Evolutionary conservation across 371 early-diverging fungal genomes (phyloP).

Genomic region (Capillidium heterosporum): DNA sequence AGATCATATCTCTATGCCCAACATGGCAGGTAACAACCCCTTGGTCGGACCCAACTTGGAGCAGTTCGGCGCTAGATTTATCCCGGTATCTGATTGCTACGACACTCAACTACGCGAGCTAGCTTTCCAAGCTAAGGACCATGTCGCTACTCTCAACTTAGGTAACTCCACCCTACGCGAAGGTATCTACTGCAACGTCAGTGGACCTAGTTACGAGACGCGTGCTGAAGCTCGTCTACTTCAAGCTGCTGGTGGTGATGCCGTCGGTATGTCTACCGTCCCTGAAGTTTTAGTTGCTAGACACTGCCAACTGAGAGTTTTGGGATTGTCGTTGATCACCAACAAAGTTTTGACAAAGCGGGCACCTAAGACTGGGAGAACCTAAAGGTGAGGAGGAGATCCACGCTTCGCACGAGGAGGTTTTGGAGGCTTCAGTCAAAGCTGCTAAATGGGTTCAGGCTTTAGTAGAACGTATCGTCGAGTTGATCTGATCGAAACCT

Average conservation of each 20-base stretch:
- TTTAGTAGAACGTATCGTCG: slow-evolving; percentile 42
- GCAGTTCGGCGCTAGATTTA: slow-evolving; percentile 82
- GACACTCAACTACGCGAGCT: slow-evolving; percentile 57
- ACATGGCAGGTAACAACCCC: slow-evolving; percentile 60
- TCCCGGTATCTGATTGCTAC: slow-evolving; percentile 78
- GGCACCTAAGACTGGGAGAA: slow-evolving; percentile 34
- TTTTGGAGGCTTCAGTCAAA: slow-evolving; percentile 50
- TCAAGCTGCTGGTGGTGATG: slow-evolving; percentile 55
- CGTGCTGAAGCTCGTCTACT: slow-evolving; percentile 75
- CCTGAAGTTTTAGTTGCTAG: slow-evolving; percentile 88
- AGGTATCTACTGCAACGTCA: slow-evolving; percentile 74
- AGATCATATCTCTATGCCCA: slow-evolving; percentile 77
- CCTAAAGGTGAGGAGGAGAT: slow-evolving; percentile 23
- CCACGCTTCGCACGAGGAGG: slow-evolving; percentile 76
- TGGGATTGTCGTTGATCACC: slow-evolving; percentile 74
- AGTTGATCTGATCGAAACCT: neutral
- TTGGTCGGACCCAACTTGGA: slow-evolving; percentile 71
- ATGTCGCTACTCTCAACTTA: neutral
- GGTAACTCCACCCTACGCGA: slow-evolving; percentile 29
- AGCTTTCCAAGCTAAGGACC: slow-evolving; percentile 36
- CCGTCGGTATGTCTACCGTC: slow-evolving; percentile 91
- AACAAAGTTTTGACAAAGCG: slow-evolving; percentile 53
- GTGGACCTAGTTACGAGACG: slow-evolving; percentile 83
- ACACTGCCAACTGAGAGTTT: slow-evolving; percentile 72
- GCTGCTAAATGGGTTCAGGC: slow-evolving; percentile 60